Base-by-base conservation (phyloP, 441 rosid species). In the Eruca vesicaria region DNA sequence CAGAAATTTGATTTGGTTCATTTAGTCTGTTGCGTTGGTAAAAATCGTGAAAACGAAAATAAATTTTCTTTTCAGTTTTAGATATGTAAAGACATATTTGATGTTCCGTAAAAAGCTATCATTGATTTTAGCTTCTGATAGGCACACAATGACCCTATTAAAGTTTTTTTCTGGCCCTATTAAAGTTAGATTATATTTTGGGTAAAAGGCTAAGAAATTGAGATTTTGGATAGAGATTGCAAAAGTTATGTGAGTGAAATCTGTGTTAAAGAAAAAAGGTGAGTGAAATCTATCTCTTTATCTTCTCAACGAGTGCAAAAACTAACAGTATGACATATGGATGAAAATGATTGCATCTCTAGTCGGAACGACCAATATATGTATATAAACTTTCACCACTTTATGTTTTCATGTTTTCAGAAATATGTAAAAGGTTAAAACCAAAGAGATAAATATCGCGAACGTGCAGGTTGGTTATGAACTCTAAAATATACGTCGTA, bases 401-500 rank as follows among this genome's bases (percentile, higher is more conserved):
- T 35, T 35, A 33, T 33, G 7, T 35, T 35, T 9, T 9, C 41
- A 35, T 35, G 41, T 35, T 35, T 35, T 35, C 9, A 35, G 12
- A 12, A 35, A 35, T 9, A 35, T 35, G 41, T 35, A 35, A 35
- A 9, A 32, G 7, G 9, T 32, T 32, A 32, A 35, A 35, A 35
- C 41, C 41, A 9, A 35, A 9, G 48, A 18, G 43, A 62, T 63
- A 23, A 41, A 12, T 11, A 6, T 62, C 56, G 0, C 29, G 8
- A 5, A 48, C 53, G 56, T 18, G 56, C 50, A 75, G 52, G 63
- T 69, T 69, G 36, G 15, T 21, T 11, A 35, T 69, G 53, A 36
- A 36, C 56, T 36, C 63, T 18, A 52, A 52, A 9, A 16, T 45
- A 28, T 18, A 71, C 58, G 60, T 69, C 38, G 60, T 69, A 63